Percentiles rank a stretch among this genome's conserved stretches.
phyloP scores from a whole-genome alignment of 1,284 basidiomycete species.

The Ganoderma boninense region DNA sequence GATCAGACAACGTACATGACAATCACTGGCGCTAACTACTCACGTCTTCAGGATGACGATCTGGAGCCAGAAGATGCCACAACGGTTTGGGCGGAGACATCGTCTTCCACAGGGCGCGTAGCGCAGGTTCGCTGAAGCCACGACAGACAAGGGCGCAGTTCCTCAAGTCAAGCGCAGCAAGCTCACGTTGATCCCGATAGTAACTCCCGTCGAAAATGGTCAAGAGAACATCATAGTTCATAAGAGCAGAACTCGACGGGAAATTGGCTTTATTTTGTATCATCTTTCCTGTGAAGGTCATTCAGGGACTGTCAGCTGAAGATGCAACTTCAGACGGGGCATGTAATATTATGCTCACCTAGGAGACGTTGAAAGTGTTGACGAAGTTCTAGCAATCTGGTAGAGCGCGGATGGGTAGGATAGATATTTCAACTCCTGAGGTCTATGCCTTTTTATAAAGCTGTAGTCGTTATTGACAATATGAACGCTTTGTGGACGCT shows the following conservation, averaged over 20 bases:
- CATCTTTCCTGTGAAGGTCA: neutral
- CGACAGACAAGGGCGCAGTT: conserved; percentile 8
- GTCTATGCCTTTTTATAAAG: neutral
- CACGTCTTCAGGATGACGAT: neutral
- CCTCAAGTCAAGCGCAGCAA: neutral
- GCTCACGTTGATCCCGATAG: neutral
- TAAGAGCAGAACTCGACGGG: neutral
- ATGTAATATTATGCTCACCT: neutral
- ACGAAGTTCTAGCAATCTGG: neutral
- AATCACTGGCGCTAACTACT: neutral
- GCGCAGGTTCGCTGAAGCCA: neutral
- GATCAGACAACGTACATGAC: neutral
- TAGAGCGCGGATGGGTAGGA: neutral
- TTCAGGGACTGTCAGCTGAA: neutral
- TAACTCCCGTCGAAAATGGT: neutral
- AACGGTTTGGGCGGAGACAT: neutral
- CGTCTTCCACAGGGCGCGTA: conserved; percentile 6
- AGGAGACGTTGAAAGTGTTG: neutral
- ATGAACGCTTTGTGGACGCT: neutral
- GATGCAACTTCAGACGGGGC: neutral
- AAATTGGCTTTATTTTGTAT: neutral
- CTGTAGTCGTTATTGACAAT: neutral
- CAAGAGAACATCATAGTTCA: neutral
- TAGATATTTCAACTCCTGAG: neutral
- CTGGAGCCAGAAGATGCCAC: conserved; percentile 2